Evolutionary conservation across 148 eudicot species (phyloP), one percentile per base, ranked within the genome.

Genomic region (Pouteria glomerata): DNA sequence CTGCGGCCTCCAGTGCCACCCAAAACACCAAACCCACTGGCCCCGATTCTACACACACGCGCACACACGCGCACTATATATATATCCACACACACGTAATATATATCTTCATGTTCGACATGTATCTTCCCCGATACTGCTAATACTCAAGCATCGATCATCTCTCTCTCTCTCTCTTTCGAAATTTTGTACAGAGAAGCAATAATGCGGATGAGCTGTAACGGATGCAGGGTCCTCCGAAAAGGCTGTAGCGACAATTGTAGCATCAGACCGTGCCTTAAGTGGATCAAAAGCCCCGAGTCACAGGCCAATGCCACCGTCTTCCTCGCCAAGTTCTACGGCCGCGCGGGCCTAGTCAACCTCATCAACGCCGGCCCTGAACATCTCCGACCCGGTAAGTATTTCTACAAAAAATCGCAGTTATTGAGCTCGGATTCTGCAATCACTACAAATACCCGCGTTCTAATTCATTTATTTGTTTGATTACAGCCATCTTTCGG

Each of bases 261-360:
- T 66, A 77, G 53, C 51, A 83, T 89, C 11, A 51, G 85, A 4
- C 91, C 91, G 0, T 89, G 87, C 50, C 81, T 87, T 24, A 69
- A 83, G 19, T 89, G 91, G 94, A 87, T 89, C 51, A 80, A 78
- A 13, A 69, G 89, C 19, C 70, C 86, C 6, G 87, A 89, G 12
- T 80, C 91, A 3, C 94, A 89, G 63, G 89, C 86, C 52, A 73
- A 89, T 69, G 94, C 94, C 55, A 89, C 94, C 41, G 79, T 89
- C 58, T 89, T 89, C 29, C 86, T 89, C 19, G 89, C 94, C 41
- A 89, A 87, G 69, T 89, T 89, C 71, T 87, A 87, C 74, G 96
- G 91, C 55, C 88, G 89, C 13, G 91, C 88, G 18, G 91, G 89
- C 3, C 87, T 89, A 27, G 21, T 85, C 37, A 87, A 87, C 69